phyloP scores from a whole-genome alignment of 495 filamentous ascomycete genomes.

The Letharia columbiana region DNA sequence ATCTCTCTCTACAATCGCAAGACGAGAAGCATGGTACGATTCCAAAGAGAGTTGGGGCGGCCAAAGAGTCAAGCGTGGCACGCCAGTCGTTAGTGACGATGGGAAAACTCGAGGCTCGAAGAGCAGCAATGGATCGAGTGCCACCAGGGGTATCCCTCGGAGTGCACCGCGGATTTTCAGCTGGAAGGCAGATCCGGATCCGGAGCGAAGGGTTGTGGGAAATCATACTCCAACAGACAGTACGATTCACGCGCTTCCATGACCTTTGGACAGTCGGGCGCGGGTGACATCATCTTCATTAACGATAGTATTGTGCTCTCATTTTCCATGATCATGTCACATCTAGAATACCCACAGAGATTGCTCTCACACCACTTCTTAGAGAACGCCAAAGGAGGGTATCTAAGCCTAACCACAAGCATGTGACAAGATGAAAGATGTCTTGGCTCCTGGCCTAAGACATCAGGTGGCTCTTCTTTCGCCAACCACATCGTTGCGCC shows the following conservation, averaged over 20 bases:
- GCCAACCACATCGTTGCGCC: background rate
- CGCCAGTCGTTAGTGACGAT: background rate
- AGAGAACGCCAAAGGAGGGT: background rate
- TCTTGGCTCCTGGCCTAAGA: conserved; percentile 4
- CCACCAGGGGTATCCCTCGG: conserved; percentile 7
- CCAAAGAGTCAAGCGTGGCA: background rate
- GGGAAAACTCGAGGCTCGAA: background rate
- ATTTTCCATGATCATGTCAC: background rate
- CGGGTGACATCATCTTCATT: background rate
- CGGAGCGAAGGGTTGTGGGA: background rate
- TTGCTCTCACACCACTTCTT: background rate
- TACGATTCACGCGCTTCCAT: background rate
- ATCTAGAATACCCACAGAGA: background rate
- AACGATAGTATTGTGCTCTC: background rate
- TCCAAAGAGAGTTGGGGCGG: conserved; percentile 4
- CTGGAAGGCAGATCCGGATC: conserved; percentile 8
- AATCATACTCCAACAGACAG: conserved; percentile 4
- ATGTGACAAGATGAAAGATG: background rate
- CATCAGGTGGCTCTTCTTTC: background rate
- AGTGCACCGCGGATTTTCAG: conserved; percentile 16
- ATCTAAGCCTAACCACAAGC: background rate
- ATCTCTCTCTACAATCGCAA: conserved; percentile 13
- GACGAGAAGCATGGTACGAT: conserved; percentile 14
- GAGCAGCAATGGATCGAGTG: conserved; percentile 14
- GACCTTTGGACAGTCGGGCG: background rate